Evolutionary conservation across 2,329 filamentous ascomycete genomes (phyloP).

Genomic region (Botrytis tulipae): DNA sequence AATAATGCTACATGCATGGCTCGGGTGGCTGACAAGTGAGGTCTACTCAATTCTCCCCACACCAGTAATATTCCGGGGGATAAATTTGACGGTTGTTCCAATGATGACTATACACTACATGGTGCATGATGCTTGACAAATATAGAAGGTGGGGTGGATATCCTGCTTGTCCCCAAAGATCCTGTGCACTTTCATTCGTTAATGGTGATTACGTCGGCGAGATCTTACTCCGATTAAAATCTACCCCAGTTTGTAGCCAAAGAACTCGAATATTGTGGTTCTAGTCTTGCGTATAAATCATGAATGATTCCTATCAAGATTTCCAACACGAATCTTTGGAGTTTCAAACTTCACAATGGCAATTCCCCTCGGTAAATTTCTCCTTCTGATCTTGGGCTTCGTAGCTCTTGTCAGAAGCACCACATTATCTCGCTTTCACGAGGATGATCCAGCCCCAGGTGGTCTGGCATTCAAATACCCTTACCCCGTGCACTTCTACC

Average conservation of each 20-base stretch:
- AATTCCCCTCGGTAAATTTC: not conserved
- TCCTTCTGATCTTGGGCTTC: not conserved
- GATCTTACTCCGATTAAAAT: not conserved
- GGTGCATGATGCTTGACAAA: not conserved
- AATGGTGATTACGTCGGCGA: not conserved
- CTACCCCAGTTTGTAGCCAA: not conserved
- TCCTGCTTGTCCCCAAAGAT: not conserved
- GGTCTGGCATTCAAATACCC: not conserved
- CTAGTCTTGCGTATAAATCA: not conserved
- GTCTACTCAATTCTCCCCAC: too few relatives aligned
- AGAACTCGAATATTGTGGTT: not conserved
- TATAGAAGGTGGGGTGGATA: not conserved
- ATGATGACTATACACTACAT: not conserved
- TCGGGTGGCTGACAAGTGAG: too few relatives aligned
- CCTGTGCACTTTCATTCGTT: not conserved
- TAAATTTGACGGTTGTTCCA: not conserved
- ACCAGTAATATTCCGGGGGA: too few relatives aligned
- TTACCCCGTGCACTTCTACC: conserved; percentile 2
- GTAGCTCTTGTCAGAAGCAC: not conserved
- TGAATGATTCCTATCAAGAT: not conserved
- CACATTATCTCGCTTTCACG: not conserved
- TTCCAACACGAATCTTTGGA: too few relatives aligned
- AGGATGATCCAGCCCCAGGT: not conserved
- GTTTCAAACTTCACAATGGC: not conserved
- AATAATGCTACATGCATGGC: too few relatives aligned